A percentile compares a stretch with the other conserved stretches of the same genome.
Evolutionary conservation across 2,329 filamentous ascomycete genomes (phyloP).

Genomic region (Aureobasidium uvarum): DNA sequence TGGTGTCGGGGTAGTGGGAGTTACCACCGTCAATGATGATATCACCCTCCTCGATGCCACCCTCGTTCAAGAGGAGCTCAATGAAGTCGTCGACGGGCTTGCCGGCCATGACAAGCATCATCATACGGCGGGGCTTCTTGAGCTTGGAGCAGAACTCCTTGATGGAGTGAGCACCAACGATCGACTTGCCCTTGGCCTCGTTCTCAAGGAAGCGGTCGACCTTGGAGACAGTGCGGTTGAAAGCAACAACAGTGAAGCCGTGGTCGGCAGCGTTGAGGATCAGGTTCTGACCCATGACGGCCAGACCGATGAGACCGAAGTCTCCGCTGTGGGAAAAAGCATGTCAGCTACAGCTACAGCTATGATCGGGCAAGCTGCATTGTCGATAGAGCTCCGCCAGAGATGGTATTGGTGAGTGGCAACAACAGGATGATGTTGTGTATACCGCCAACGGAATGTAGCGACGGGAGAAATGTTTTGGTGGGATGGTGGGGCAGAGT

Average conservation of each 20-base stretch:
- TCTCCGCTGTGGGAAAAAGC: slow-evolving; percentile 45
- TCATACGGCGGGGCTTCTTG: slow-evolving; percentile 94
- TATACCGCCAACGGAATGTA: slow-evolving; percentile 3
- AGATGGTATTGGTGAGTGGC: not conserved
- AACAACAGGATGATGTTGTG: slow-evolving; percentile 4
- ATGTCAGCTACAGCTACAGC: slow-evolving; percentile 24
- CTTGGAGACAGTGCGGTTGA: slow-evolving; percentile 98
- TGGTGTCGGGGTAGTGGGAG: slow-evolving; percentile 99
- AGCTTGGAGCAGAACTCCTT: slow-evolving; percentile 96
- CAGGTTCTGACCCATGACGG: slow-evolving; percentile 55
- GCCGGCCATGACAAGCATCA: slow-evolving; percentile 98
- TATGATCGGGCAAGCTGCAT: not conserved
- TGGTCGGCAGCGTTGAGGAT: slow-evolving; percentile 57
- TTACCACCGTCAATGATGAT: slow-evolving; percentile 99
- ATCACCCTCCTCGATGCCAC: slow-evolving; percentile 75
- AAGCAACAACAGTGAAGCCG: slow-evolving; percentile 93
- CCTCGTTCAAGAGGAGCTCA: slow-evolving; percentile 71
- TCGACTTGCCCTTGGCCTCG: slow-evolving; percentile 71
- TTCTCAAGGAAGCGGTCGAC: slow-evolving; percentile 66
- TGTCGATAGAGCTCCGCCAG: not conserved
- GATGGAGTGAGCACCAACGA: slow-evolving; percentile 88
- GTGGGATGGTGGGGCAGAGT: slow-evolving; percentile 27
- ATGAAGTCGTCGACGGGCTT: slow-evolving; percentile 99
- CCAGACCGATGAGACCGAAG: slow-evolving; percentile 56
- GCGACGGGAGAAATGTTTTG: slow-evolving; percentile 27